Evolutionary conservation across 768 basidiomycete genomes (phyloP), one percentile per base, ranked within the genome.

Genomic region (Chalciporus sphaerocephalus): DNA sequence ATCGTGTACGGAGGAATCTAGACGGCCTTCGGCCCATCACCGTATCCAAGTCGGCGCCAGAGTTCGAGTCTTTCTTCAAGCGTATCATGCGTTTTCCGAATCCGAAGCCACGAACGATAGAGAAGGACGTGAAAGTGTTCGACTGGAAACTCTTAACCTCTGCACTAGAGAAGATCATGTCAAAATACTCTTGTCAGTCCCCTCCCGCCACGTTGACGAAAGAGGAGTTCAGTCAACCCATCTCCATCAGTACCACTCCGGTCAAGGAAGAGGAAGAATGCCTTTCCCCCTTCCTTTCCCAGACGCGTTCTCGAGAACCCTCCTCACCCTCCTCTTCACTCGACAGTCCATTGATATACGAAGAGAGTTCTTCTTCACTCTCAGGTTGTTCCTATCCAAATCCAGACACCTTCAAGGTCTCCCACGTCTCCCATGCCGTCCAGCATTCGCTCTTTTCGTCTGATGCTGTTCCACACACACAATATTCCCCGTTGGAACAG

Each of bases 41-140:
- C 1, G 83, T 97, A 4, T 87, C 87, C 21, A 99, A 96, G 71
- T 79, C 80, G 61, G 87, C 89, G 54, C 70, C 77, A 0, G 86
- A 83, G 10, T 84, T 79, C 47, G 88, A 89, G 56, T 73, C 78
- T n/a, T 91, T 97, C 65, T 99, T 97, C 76, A 83, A 88, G 69
- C 77, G 83, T 54, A 93, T 99, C 70, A 97, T 99, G 95, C 83
- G 88, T 41, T 95, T 96, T 60, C 90, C 93, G 0, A 80, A 82
- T 36, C 95, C 95, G 7, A 93, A 91, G 63, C 95, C 95, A 4
- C 76, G 95, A 44, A 94, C 92, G 62, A 99, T 98, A 52, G 95
- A 97, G 61, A 97, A 98, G 74, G 92, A 97, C 58, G 77, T 99
- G 59, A 91, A 91, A 64, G 85, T 90, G 7, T 91, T 91, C 55